Percentiles rank a stretch among this genome's conserved stretches.
Conservation (phyloP, 257 asterid genomes). For the Mitragyna speciosa region DNA sequence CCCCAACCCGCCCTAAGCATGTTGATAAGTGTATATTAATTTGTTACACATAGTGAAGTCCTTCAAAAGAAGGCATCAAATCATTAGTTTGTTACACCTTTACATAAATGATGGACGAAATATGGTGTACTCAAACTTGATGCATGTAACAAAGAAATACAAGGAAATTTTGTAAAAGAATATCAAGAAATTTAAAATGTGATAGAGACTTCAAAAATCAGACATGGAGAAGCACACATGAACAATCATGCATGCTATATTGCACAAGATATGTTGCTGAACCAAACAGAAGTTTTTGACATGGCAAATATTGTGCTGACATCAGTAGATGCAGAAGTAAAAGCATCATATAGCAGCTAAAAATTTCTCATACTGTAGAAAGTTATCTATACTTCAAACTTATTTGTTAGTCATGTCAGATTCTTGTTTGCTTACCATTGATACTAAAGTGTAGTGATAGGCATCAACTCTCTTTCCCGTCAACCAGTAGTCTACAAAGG, state of each 20-base stretch:
- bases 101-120: too few species aligned
- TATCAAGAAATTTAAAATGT: not conserved
- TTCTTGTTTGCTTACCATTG: conserved; percentile 42
- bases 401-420: not conserved
- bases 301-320: not conserved
- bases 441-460: conserved; percentile 46
- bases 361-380: not conserved
- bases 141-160: not conserved
- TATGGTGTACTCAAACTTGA: not conserved
- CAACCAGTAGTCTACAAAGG: conserved; percentile 65
- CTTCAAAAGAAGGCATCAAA: not conserved
- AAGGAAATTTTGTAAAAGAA: not conserved
- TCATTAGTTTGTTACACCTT: not conserved
- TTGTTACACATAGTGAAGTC: not conserved
- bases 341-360: not conserved
- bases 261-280: not conserved
- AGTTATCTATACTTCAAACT: not conserved
- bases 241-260: not conserved
- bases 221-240: not conserved
- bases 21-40: not conserved
- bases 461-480: conserved; percentile 60
- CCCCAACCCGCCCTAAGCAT: not conserved
- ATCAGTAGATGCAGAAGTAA: not conserved
- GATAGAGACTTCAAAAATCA: not conserved
- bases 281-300: not conserved